phyloP scores from a whole-genome alignment of 805 yeast genomes.

The Zygotorulaspora florentina region DNA sequence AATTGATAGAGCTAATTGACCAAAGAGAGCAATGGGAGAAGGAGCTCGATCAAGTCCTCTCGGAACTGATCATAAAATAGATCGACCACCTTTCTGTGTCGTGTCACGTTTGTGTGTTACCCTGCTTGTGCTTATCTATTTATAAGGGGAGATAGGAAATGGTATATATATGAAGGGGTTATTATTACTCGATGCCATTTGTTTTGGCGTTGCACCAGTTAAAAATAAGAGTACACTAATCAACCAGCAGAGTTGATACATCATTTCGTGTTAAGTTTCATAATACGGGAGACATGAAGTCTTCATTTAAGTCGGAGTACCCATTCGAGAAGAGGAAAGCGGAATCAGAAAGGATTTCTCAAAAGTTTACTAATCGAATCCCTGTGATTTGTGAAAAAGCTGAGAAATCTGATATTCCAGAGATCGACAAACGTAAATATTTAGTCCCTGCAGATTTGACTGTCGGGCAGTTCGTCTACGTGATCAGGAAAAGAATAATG shows the following conservation, averaged over 20 bases:
- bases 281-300: conserved; percentile 24
- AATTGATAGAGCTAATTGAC: conserved; percentile 22
- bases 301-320: conserved; percentile 54
- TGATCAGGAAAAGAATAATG: conserved; percentile 91
- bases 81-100: neutral
- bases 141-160: neutral
- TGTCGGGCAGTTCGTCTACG: conserved; percentile 97
- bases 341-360: conserved; percentile 85
- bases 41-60: conserved; percentile 21
- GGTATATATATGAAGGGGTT: neutral
- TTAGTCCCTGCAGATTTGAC: conserved; percentile 94
- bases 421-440: conserved; percentile 95
- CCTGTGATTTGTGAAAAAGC: conserved; percentile 97
- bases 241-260: neutral
- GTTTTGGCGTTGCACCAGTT: neutral
- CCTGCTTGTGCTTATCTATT: neutral
- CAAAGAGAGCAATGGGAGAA: conserved; percentile 15
- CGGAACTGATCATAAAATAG: conserved; percentile 6
- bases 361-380: conserved; percentile 84
- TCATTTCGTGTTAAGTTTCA: too few relatives aligned
- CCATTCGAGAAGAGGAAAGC: conserved; percentile 94
- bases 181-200: neutral
- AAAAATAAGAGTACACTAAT: too few relatives aligned
- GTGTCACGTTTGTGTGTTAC: neutral
- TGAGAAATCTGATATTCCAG: conserved; percentile 92